Evolutionary conservation across 108 stramenopile species (phyloP), one percentile per base, ranked within the genome.

Genomic region (Skeletonema menzelii): DNA sequence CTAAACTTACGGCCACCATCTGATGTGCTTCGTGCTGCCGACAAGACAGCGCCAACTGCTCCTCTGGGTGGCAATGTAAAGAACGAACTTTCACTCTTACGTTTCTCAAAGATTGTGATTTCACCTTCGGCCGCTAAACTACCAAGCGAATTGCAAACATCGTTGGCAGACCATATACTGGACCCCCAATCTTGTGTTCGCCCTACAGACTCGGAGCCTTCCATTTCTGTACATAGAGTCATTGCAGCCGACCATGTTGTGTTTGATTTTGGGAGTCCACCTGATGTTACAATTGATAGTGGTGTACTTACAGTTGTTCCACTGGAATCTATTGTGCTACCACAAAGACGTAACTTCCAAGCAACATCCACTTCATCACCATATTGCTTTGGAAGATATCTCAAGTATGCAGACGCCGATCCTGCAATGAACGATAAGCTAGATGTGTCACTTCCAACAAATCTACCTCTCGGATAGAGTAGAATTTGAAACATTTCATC

Each of bases 301-400:
- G 40, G 40, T 42, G 40, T n/a, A 42, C 3, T n/a, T 4, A 15
- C 11, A 28, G 57, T 44, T 47, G 56, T n/a, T 15, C 56, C 28
- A 28, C 59, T 22, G 27, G 55, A 53, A 13, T 38, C 61, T 3
- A n/a, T n/a, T 5, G 27, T 35, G 17, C 67, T 40, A 53, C 65
- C 57, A 31, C 62, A 67, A 24, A 86, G 60, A 49, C 65, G 70
- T 58, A 86, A 63, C 37, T 68, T 83, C 82, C 82, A 86, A 46
- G 67, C 65, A 70, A 83, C 69, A 62, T 86, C 85, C 20, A 86
- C 57, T 46, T 86, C 85, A 34, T 83, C 79, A 32, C 85, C 85
- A 40, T 72, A 80, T 6, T 67, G 56, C 17, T 68, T 64, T 0
- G 85, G 77, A 7, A 75, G n/a, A 69, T 86, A 86, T 14, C 82